phyloP scores from a whole-genome alignment of 2,329 filamentous ascomycete species.

The Fusarium sp. region DNA sequence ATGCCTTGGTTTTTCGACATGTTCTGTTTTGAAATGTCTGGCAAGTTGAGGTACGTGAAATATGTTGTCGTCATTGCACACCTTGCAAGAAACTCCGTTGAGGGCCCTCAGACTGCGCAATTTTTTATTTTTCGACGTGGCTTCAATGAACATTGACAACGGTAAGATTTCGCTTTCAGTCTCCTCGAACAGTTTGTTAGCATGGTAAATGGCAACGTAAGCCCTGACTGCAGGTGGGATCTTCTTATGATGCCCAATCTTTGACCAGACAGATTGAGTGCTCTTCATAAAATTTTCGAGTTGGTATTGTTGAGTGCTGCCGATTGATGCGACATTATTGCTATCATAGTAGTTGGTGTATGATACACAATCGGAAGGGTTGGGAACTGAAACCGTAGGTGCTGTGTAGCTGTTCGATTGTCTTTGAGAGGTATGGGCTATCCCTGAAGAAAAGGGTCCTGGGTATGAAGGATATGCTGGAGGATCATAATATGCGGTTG shows the following conservation, averaged over 20 bases:
- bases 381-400: not conserved
- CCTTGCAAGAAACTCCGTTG: constrained; percentile 66
- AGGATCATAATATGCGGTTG: constrained; percentile 24
- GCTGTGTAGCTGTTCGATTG: constrained; percentile 11
- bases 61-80: constrained; percentile 58
- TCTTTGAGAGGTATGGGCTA: constrained; percentile 3
- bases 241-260: constrained; percentile 68
- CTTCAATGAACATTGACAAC: constrained; percentile 70
- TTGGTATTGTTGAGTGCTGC: constrained; percentile 55
- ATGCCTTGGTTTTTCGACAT: constrained; percentile 49
- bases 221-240: constrained; percentile 72
- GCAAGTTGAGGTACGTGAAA: constrained; percentile 71
- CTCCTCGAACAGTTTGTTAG: constrained; percentile 67
- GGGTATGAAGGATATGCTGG: constrained; percentile 28
- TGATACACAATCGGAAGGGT: constrained; percentile 6
- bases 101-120: constrained; percentile 68
- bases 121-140: constrained; percentile 65
- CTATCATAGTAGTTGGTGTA: constrained; percentile 11
- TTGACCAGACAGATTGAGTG: constrained; percentile 72
- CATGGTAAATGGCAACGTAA: constrained; percentile 72
- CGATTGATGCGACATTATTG: not conserved
- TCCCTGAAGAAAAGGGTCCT: constrained; percentile 5
- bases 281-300: constrained; percentile 65
- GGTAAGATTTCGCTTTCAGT: constrained; percentile 68
- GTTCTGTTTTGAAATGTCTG: constrained; percentile 65